Evolutionary conservation across 345 rosid species (phyloP), one percentile per base, ranked within the genome.

Genomic region (Viola odorata): DNA sequence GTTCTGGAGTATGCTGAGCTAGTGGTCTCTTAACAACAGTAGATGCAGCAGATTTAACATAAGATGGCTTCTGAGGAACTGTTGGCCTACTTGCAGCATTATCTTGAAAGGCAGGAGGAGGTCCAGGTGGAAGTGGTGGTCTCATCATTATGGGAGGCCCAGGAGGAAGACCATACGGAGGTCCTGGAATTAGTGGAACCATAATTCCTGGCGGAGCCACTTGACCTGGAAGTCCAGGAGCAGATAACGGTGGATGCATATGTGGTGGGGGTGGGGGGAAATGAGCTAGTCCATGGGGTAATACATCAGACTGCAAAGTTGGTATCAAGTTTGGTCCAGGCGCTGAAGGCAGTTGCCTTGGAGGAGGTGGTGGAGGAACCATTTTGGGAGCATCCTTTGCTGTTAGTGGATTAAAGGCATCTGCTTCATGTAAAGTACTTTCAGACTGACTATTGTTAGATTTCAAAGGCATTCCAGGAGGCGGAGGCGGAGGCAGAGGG

Each of bases 1-100:
- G 97, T 77, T 86, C 99, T 8, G 97, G 96, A 41, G 89, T 91
- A 69, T 94, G 96, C 73, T 94, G 99, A n/a, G 99, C 99, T 44
- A 90, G 77, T 61, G 97, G 99, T 80, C 96, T 81, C 77, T 91
- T 90, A 58, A 94, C 90, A 65, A 94, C 99, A 71, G 99, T 94
- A 53, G 99, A 80, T 61, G 97, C 99, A 69, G 99, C 99, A 45
- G 99, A 94, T 75, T 94, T 94, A 39, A 94, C 83, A 65, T 83
- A 94, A 36, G 97, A 94, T 75, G 99, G 97, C 79, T 85, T 94
- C 62, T 73, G 91, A 36, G 94, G 87, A 55, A 81, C 75, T 38
- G 69, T 50, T 11, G 82, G 85, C 73, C 88, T 82, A 60, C 42
- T 55, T 68, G 78, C 57, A 72, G 73, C 50, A 51, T 83, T 87